A percentile compares a stretch with the other conserved stretches of the same genome.
These are phyloP conservation scores for Nepenthes alata DNA, from an alignment of 179 eudicot species.

Conservation along the genomic window DNA sequence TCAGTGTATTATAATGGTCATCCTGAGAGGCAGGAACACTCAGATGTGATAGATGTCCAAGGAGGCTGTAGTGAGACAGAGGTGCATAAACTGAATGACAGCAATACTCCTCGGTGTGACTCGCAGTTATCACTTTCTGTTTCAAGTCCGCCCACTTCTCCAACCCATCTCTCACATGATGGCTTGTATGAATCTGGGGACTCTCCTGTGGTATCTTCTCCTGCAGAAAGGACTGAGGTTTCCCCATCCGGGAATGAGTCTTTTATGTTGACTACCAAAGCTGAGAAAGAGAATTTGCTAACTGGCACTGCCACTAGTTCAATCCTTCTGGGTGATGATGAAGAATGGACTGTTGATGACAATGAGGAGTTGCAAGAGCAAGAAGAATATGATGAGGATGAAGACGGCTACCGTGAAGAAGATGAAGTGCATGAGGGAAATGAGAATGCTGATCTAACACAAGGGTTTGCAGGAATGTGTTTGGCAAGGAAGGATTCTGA, in stretches of 20 bases:
- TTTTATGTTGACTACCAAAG: constrained; percentile 17
- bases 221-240: constrained; percentile 30
- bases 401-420: constrained; percentile 64
- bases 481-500: constrained; percentile 38
- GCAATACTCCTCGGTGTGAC: constrained; percentile 46
- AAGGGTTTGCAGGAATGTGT: constrained; percentile 53
- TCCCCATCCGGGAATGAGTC: constrained; percentile 28
- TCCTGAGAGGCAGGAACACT: constrained; percentile 26
- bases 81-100: constrained; percentile 29
- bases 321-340: constrained; percentile 57
- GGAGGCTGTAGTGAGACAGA: constrained; percentile 21
- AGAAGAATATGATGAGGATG: constrained; percentile 91
- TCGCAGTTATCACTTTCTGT: constrained; percentile 90
- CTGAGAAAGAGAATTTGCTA: constrained; percentile 17
- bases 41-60: constrained; percentile 23
- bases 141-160: constrained; percentile 86
- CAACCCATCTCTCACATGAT: constrained; percentile 80
- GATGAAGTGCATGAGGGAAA: constrained; percentile 68
- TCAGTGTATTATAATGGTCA: constrained; percentile 30
- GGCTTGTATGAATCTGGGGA: constrained; percentile 83
- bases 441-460: constrained; percentile 41
- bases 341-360: constrained; percentile 69
- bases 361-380: constrained; percentile 56
- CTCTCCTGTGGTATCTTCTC: constrained; percentile 26
- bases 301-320: constrained; percentile 28